phyloP scores from a whole-genome alignment of 371 early-diverging fungal species.

The Mortierella polycephala region DNA sequence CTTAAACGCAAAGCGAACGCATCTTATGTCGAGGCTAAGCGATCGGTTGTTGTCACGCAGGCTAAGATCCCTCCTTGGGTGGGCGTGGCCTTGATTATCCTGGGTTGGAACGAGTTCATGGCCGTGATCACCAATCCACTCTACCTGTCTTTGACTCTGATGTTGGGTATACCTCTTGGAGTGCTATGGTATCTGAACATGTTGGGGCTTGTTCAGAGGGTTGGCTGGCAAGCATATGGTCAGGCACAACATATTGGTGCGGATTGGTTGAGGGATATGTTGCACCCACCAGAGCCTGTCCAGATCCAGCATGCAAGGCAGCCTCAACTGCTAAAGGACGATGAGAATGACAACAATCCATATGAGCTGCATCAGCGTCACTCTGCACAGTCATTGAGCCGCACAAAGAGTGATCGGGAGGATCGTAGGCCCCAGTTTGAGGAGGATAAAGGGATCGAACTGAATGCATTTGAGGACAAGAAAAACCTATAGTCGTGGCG shows the following conservation, averaged over 20 bases:
- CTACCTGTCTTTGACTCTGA: conserved; percentile 72
- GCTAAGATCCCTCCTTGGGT: conserved; percentile 92
- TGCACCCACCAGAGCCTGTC: conserved; percentile 27
- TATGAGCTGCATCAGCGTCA: conserved; percentile 43
- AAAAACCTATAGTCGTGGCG: background rate
- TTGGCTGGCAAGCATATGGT: conserved; percentile 54
- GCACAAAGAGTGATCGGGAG: background rate
- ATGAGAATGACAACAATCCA: background rate
- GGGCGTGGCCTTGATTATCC: conserved; percentile 73
- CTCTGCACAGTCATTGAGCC: conserved; percentile 11
- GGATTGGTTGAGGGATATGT: conserved; percentile 37
- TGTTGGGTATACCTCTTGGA: conserved; percentile 63
- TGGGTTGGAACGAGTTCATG: conserved; percentile 96
- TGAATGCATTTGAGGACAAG: conserved; percentile 47
- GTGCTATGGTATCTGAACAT: conserved; percentile 74
- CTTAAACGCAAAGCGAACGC: conserved; percentile 92
- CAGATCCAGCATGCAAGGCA: conserved; percentile 1
- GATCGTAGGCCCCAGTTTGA: conserved; percentile 11
- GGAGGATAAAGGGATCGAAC: conserved; percentile 33
- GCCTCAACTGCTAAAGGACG: conserved; percentile 4
- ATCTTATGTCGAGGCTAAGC: conserved; percentile 94
- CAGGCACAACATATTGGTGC: conserved; percentile 38
- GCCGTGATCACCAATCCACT: conserved; percentile 84
- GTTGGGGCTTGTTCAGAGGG: conserved; percentile 72
- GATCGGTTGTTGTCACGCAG: conserved; percentile 89